phyloP scores from a whole-genome alignment of 495 filamentous ascomycete genomes.

The Clavariopsis aquatica region DNA sequence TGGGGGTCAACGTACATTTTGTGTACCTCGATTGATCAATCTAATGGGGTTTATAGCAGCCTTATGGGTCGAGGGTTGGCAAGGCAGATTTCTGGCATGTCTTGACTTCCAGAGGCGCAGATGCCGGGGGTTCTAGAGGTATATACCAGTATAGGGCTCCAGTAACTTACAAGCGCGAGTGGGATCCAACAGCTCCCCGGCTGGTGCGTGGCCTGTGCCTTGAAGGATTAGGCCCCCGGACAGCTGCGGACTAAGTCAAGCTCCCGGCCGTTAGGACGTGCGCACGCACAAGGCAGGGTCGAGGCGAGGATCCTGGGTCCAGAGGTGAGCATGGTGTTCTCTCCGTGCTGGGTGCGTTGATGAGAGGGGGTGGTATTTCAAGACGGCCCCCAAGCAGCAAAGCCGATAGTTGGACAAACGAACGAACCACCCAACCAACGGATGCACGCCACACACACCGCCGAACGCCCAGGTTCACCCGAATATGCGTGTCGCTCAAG shows the following conservation, averaged over 20 bases:
- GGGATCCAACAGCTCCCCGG: slow-evolving; percentile 36
- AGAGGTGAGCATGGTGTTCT: slow-evolving; percentile 6
- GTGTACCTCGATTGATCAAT: slow-evolving; percentile 29
- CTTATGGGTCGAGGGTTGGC: slow-evolving; percentile 25
- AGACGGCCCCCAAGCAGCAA: background rate
- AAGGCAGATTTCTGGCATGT: slow-evolving; percentile 35
- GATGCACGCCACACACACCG: background rate
- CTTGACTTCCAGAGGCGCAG: slow-evolving; percentile 26
- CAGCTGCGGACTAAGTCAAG: slow-evolving; percentile 25
- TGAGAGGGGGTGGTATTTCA: background rate
- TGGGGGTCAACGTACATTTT: slow-evolving; percentile 36
- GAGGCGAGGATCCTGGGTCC: slow-evolving; percentile 18
- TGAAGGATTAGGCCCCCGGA: slow-evolving; percentile 36
- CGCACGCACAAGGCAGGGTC: slow-evolving; percentile 11
- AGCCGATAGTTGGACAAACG: background rate
- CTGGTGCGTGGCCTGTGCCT: slow-evolving; percentile 37
- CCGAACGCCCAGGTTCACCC: background rate
- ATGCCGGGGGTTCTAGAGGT: slow-evolving; percentile 25
- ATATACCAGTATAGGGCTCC: slow-evolving; percentile 33
- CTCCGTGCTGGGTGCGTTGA: background rate
- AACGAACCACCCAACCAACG: background rate
- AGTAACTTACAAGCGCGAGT: slow-evolving; percentile 27
- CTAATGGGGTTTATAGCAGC: slow-evolving; percentile 32
- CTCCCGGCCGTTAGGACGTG: slow-evolving; percentile 38
- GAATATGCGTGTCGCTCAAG: slow-evolving; percentile 10